These are phyloP conservation scores for Cyberlindnera americana DNA, from an alignment of 805 yeast genomes.

Conservation along the genomic window DNA sequence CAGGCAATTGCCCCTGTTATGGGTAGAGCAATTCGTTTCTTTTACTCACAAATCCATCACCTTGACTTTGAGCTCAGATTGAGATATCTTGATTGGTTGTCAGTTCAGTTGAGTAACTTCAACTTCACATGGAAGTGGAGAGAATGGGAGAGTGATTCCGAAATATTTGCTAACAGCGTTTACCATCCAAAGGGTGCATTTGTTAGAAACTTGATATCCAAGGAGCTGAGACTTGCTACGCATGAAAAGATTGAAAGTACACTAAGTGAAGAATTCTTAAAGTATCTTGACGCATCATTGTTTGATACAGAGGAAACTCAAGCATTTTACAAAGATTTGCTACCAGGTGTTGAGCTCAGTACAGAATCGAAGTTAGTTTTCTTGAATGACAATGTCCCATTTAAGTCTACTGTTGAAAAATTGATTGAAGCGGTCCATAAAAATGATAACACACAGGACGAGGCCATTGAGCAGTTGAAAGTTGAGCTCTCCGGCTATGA, in stretches of 20 bases:
- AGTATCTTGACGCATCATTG: conserved; percentile 43
- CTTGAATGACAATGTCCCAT: conserved; percentile 35
- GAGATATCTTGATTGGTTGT: conserved; percentile 84
- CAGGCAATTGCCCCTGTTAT: conserved; percentile 88
- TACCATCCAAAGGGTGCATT: conserved; percentile 74
- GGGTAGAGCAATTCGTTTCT: conserved; percentile 85
- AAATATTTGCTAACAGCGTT: conserved; percentile 38
- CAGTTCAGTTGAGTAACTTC: conserved; percentile 89
- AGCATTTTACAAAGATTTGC: conserved; percentile 35
- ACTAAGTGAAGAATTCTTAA: conserved; percentile 55
- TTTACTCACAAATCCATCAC: conserved; percentile 62
- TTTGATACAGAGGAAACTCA: conserved; percentile 33
- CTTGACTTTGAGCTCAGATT: conserved; percentile 75
- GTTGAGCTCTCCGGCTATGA: conserved; percentile 30
- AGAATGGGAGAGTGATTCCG: conserved; percentile 75
- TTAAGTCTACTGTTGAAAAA: conserved; percentile 33
- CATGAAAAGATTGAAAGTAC: conserved; percentile 67
- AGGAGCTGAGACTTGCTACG: conserved; percentile 82
- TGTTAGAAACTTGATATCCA: conserved; percentile 72
- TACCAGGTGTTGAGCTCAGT: conserved; percentile 23
- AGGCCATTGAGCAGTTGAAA: conserved; percentile 29
- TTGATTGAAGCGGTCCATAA: conserved; percentile 38
- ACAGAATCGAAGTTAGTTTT: conserved; percentile 37
- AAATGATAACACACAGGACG: conserved; percentile 29
- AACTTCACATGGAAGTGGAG: conserved; percentile 97